Evolutionary conservation across 306 rosid species (phyloP), one percentile per base, ranked within the genome.

Genomic region (Trichosanthes cucumerina): DNA sequence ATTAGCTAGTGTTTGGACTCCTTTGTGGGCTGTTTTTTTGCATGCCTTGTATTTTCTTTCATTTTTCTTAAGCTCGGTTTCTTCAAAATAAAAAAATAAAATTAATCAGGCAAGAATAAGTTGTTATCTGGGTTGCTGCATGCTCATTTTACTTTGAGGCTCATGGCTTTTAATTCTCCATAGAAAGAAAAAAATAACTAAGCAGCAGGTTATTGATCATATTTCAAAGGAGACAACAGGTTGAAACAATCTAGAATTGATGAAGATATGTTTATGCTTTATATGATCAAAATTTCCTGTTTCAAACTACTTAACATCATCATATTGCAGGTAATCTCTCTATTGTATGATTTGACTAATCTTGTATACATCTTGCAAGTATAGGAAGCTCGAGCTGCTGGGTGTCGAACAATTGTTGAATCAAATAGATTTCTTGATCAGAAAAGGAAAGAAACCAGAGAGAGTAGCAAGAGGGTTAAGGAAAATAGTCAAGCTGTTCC

Each of bases 371-470:
- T 71, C 77, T 47, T 46, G 28, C 12, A 79, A 68, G 36, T 80
- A 80, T 82, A 91, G 98, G 93, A 88, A 79, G 96, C 97, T 78
- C 91, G 89, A 84, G 83, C 86, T 77, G 91, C 93, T 53, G 97
- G 97, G 14, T 93, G 93, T 86, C 86, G 63, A 81, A 90, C 91
- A 49, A 88, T 87, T 57, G 86, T 82, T 0, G 92, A 91, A 69
- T 93, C 90, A 62, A 72, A 83, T 71, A 86, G 26, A 78, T 91
- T 87, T 78, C 75, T 88, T 74, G 88, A 84, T 80, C 83, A 84
- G 79, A 90, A 93, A 85, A 85, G 86, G 77, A 76, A 81, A 76
- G 93, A 86, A 80, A 80, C 75, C 23, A 90, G 84, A 81, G 84
- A 79, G 80, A 77, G 69, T 82, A 82, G 75, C 50, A 66, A 76